phyloP scores from a whole-genome alignment of 1,284 basidiomycete genomes.

The Pyrrhoderma lamaoense region DNA sequence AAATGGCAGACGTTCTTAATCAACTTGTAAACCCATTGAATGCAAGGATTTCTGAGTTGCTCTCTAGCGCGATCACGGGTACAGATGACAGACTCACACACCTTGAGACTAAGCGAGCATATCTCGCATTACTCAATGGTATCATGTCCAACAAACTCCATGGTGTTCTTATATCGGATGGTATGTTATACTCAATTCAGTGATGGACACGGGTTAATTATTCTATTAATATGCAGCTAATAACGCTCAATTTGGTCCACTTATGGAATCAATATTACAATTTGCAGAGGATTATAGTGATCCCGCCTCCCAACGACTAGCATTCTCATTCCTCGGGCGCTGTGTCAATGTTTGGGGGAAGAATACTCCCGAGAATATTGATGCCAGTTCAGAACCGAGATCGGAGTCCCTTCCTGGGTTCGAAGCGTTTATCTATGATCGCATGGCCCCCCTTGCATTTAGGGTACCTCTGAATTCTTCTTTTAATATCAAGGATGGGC shows the following conservation, averaged over 20 bases:
- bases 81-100: slow-evolving; percentile 88
- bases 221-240: slow-evolving; percentile 50
- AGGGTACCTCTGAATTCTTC: slow-evolving; percentile 70
- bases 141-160: slow-evolving; percentile 80
- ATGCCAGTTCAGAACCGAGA: slow-evolving; percentile 33
- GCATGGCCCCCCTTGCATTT: slow-evolving; percentile 79
- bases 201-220: slow-evolving; percentile 8
- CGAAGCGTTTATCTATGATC: slow-evolving; percentile 88
- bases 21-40: slow-evolving; percentile 85
- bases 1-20: slow-evolving; percentile 83
- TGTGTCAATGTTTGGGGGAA: slow-evolving; percentile 78
- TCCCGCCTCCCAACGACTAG: slow-evolving; percentile 68
- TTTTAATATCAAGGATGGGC: slow-evolving; percentile 87
- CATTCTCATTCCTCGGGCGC: slow-evolving; percentile 77
- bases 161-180: slow-evolving; percentile 79
- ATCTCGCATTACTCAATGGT: slow-evolving; percentile 78
- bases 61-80: slow-evolving; percentile 79
- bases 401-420: slow-evolving; percentile 74
- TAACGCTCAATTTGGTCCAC: slow-evolving; percentile 62
- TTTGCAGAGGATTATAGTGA: slow-evolving; percentile 74
- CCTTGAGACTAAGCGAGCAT: slow-evolving; percentile 85
- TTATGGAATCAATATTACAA: slow-evolving; percentile 71
- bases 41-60: slow-evolving; percentile 73
- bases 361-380: slow-evolving; percentile 26
- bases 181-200: slow-evolving; percentile 41